Percentiles rank a stretch among this genome's conserved stretches.
Conservation (phyloP, 1,284 basidiomycete species). For the Apiotrichum akiyoshidainum region DNA sequence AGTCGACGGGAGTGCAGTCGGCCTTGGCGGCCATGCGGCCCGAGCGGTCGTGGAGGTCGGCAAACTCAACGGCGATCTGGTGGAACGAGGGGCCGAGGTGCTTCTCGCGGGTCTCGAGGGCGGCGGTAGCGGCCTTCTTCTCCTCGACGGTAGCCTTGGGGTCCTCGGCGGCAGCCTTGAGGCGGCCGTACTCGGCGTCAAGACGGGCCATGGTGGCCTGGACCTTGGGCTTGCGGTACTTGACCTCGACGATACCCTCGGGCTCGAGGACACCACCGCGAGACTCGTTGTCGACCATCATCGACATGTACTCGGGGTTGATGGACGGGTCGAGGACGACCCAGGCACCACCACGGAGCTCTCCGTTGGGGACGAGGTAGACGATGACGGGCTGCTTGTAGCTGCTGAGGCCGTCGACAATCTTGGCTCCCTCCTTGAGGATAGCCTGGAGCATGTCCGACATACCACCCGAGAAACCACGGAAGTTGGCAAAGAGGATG, state of each 20-base stretch:
- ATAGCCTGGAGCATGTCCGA: slow-evolving; percentile 73
- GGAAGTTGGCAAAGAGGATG: slow-evolving; percentile 99
- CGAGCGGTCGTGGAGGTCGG: slow-evolving; percentile 86
- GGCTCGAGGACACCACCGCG: slow-evolving; percentile 97
- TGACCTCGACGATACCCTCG: slow-evolving; percentile 91
- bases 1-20: slow-evolving; percentile 74
- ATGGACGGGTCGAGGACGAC: slow-evolving; percentile 98
- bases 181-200: slow-evolving; percentile 74
- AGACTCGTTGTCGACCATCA: slow-evolving; percentile 94
- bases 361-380: slow-evolving; percentile 97
- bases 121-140: slow-evolving; percentile 64
- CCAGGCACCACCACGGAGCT: slow-evolving; percentile 98
- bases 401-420: slow-evolving; percentile 93
- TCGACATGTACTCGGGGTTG: slow-evolving; percentile 95
- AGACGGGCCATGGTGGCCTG: slow-evolving; percentile 89
- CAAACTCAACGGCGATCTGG: slow-evolving; percentile 89
- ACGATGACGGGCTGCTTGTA: slow-evolving; percentile 99
- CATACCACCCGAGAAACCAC: slow-evolving; percentile 95
- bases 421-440: slow-evolving; percentile 91
- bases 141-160: slow-evolving; percentile 67
- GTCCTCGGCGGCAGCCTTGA: slow-evolving; percentile 79
- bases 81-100: slow-evolving; percentile 85
- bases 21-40: slow-evolving; percentile 99
- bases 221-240: slow-evolving; percentile 81
- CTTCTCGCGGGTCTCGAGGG: slow-evolving; percentile 74